phyloP scores from a whole-genome alignment of 306 rosid genomes.

The Canavalia ensiformis region DNA sequence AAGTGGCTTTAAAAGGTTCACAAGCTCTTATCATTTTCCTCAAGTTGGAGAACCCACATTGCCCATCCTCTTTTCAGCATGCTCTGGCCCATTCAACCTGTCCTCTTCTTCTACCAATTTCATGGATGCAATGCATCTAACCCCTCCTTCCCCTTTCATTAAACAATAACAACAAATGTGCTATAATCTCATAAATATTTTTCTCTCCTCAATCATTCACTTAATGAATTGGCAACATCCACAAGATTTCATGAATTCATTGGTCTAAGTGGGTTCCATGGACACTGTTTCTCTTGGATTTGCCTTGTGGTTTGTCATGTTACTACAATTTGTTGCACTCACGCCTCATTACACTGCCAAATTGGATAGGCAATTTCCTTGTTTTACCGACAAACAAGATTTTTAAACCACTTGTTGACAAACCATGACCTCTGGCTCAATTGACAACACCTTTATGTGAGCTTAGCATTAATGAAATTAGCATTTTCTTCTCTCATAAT shows the following conservation, averaged over 20 bases:
- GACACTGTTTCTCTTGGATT: constrained; percentile 53
- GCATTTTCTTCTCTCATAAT: neutral
- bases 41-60: constrained; percentile 69
- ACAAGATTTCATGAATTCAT: constrained; percentile 64
- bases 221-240: constrained; percentile 90
- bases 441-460: constrained; percentile 7
- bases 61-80: constrained; percentile 66
- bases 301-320: constrained; percentile 48
- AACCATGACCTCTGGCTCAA: constrained; percentile 29
- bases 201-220: constrained; percentile 71
- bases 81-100: constrained; percentile 75
- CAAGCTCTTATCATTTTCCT: constrained; percentile 59
- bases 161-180: constrained; percentile 48
- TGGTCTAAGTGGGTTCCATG: constrained; percentile 62
- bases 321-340: constrained; percentile 48
- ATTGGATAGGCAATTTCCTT: constrained; percentile 43
- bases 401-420: constrained; percentile 52
- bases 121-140: constrained; percentile 85
- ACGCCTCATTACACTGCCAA: constrained; percentile 33
- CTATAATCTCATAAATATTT: constrained; percentile 32
- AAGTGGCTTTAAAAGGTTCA: constrained; percentile 59
- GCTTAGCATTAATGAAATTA: neutral
- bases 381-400: constrained; percentile 55
- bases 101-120: constrained; percentile 60
- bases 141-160: constrained; percentile 48